Evolutionary conservation across 208 protist genomes (phyloP).

Genomic region (Porcisia deanei): DNA sequence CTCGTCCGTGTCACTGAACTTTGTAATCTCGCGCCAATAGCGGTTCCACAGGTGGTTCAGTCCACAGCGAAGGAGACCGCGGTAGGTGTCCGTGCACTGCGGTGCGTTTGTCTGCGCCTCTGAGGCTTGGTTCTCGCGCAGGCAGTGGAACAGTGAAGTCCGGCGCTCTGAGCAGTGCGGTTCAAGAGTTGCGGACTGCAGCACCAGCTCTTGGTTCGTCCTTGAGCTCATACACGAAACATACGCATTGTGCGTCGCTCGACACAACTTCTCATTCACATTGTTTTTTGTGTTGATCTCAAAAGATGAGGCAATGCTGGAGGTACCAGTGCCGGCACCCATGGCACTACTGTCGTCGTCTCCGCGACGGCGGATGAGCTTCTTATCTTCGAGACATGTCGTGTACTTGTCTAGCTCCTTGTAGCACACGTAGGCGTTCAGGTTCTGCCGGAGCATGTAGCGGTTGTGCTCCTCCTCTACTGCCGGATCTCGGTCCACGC

Average conservation of each 20-base stretch:
- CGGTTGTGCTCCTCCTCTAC: conserved; percentile 74
- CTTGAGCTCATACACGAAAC: conserved; percentile 62
- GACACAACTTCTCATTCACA: conserved; percentile 69
- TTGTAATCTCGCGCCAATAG: conserved; percentile 78
- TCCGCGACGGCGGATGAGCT: conserved; percentile 45
- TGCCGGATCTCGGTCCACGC: conserved; percentile 45
- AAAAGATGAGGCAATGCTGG: conserved; percentile 16
- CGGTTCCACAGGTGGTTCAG: conserved; percentile 84
- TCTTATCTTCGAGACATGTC: conserved; percentile 62
- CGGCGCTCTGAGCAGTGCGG: conserved; percentile 45
- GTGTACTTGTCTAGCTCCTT: conserved; percentile 79
- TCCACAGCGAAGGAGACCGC: conserved; percentile 71
- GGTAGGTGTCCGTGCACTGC: conserved; percentile 63
- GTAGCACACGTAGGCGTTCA: conserved; percentile 84
- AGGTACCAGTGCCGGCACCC: conserved; percentile 13
- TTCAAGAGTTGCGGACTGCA: conserved; percentile 63
- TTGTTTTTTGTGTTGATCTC: conserved; percentile 82
- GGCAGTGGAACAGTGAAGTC: conserved; percentile 53
- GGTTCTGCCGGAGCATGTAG: conserved; percentile 79
- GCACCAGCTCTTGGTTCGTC: conserved; percentile 62
- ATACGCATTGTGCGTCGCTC: conserved; percentile 57
- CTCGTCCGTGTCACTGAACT: conserved; percentile 76
- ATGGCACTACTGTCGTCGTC: conserved; percentile 8
- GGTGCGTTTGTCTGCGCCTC: conserved; percentile 57
- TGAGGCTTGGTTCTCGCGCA: conserved; percentile 45